These are phyloP conservation scores for Elasticomyces elasticus DNA, from an alignment of 495 filamentous ascomycete species.

Conservation along the genomic window DNA sequence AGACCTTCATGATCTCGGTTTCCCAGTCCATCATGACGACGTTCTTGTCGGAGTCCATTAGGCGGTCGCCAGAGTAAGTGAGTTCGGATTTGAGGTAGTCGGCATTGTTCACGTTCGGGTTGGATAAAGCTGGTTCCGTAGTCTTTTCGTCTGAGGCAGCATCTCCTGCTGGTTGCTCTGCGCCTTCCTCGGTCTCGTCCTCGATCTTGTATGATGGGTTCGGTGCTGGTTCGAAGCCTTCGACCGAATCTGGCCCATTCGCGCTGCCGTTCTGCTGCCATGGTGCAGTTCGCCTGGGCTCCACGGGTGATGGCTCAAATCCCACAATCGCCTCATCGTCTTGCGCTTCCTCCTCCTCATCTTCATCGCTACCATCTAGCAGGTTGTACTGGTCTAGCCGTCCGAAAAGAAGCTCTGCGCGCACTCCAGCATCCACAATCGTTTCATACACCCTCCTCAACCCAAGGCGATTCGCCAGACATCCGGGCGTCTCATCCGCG, in stretches of 20 bases:
- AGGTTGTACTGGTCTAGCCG: constrained; percentile 49
- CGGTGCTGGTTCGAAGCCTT: constrained; percentile 18
- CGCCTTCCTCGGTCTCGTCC: constrained; percentile 2
- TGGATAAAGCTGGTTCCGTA: constrained; percentile 16
- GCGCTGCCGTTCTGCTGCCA: constrained; percentile 2
- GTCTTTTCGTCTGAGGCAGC: not conserved
- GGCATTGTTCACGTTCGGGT: constrained; percentile 38
- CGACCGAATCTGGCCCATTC: constrained; percentile 5
- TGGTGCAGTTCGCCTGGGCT: not conserved
- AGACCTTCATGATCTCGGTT: constrained; percentile 73
- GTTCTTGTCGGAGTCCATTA: constrained; percentile 72
- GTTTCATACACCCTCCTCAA: constrained; percentile 66
- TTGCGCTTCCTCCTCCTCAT: constrained; percentile 26
- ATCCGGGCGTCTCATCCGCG: constrained; percentile 83
- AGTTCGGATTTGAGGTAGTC: constrained; percentile 70
- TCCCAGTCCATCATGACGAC: constrained; percentile 99
- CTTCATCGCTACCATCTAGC: constrained; percentile 43
- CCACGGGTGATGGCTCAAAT: constrained; percentile 12
- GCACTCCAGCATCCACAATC: constrained; percentile 82
- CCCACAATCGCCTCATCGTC: constrained; percentile 17
- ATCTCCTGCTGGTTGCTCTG: not conserved
- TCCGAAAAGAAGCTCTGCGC: constrained; percentile 72
- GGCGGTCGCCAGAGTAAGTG: constrained; percentile 60
- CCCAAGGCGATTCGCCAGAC: constrained; percentile 64
- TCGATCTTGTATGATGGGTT: constrained; percentile 22